A percentile compares a stretch with the other conserved stretches of the same genome.
Conservation (phyloP, 768 basidiomycete species). For the Coprinopsis marcescibilis region DNA sequence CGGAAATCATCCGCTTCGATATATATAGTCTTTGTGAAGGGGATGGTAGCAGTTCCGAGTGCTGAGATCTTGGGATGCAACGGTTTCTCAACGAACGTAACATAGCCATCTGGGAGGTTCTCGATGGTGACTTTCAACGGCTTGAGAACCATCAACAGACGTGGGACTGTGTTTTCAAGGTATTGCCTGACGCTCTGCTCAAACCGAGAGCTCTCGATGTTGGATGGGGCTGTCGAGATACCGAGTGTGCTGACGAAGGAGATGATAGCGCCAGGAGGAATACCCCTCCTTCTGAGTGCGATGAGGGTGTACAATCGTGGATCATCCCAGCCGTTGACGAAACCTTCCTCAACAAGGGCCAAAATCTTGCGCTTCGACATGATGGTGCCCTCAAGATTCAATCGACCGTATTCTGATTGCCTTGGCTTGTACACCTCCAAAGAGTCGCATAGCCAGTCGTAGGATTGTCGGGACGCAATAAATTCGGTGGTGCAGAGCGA, state of each 20-base stretch:
- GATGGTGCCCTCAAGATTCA: slow-evolving; percentile 90
- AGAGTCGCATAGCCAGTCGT: slow-evolving; percentile 98
- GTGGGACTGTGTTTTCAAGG: slow-evolving; percentile 82
- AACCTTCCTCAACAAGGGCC: slow-evolving; percentile 75
- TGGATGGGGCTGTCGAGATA: slow-evolving; percentile 78
- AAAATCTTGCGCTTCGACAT: slow-evolving; percentile 96
- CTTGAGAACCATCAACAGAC: slow-evolving; percentile 85
- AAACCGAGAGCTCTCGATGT: slow-evolving; percentile 84
- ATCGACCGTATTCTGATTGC: slow-evolving; percentile 93
- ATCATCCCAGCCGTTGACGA: slow-evolving; percentile 95
- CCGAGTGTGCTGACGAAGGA: slow-evolving; percentile 93
- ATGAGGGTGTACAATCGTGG: slow-evolving; percentile 96
- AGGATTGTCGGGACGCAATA: slow-evolving; percentile 90
- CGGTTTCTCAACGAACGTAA: slow-evolving; percentile 80
- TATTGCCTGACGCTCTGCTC: slow-evolving; percentile 86
- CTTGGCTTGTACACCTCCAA: slow-evolving; percentile 96
- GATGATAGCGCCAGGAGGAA: slow-evolving; percentile 94
- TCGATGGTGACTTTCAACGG: slow-evolving; percentile 90
- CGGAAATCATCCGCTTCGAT: slow-evolving; percentile 95
- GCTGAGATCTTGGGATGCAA: slow-evolving; percentile 91
- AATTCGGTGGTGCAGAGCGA: slow-evolving; percentile 97
- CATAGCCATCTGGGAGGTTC: slow-evolving; percentile 84
- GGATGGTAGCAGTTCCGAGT: slow-evolving; percentile 75
- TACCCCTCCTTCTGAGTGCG: slow-evolving; percentile 88
- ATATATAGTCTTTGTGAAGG: slow-evolving; percentile 84